These are phyloP conservation scores for Annulohypoxylon moriforme DNA, from an alignment of 495 filamentous ascomycete species.

Conservation along the genomic window DNA sequence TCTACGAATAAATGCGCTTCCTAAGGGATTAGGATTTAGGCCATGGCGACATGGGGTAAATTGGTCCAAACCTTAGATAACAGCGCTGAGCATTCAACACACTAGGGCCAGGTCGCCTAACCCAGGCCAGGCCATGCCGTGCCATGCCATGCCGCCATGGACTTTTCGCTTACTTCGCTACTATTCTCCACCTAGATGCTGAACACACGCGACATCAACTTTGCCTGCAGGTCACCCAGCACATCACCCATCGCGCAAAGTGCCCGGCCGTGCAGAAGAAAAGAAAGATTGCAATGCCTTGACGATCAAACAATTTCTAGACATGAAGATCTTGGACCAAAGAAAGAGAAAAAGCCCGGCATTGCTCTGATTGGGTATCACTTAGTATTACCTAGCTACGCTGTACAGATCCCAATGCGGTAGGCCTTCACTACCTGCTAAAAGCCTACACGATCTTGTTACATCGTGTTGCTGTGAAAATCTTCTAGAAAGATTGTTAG, in stretches of 20 bases:
- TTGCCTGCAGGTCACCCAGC: not conserved
- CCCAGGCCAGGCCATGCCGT: constrained; percentile 13
- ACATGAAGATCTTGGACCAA: not conserved
- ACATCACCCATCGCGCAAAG: constrained; percentile 11
- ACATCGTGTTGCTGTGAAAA: constrained; percentile 18
- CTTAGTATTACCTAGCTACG: not conserved
- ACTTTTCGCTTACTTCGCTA: not conserved
- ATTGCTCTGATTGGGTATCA: not conserved
- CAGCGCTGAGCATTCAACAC: not conserved
- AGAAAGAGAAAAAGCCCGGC: not conserved
- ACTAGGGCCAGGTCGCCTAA: constrained; percentile 3
- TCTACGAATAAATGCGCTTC: constrained; percentile 20
- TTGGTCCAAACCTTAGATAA: constrained; percentile 21
- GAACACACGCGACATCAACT: constrained; percentile 9
- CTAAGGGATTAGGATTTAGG: constrained; percentile 13
- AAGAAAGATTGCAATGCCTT: not conserved
- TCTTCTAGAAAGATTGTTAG: constrained; percentile 32
- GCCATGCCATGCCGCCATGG: not conserved
- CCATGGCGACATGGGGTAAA: constrained; percentile 8
- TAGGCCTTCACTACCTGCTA: not conserved
- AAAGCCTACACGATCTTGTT: constrained; percentile 19
- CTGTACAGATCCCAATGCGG: not conserved
- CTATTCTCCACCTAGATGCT: not conserved
- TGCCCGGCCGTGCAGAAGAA: not conserved
- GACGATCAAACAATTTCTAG: constrained; percentile 8